Conservation (phyloP, 2,329 filamentous ascomycete genomes). For the Aspergillus amoenus region DNA sequence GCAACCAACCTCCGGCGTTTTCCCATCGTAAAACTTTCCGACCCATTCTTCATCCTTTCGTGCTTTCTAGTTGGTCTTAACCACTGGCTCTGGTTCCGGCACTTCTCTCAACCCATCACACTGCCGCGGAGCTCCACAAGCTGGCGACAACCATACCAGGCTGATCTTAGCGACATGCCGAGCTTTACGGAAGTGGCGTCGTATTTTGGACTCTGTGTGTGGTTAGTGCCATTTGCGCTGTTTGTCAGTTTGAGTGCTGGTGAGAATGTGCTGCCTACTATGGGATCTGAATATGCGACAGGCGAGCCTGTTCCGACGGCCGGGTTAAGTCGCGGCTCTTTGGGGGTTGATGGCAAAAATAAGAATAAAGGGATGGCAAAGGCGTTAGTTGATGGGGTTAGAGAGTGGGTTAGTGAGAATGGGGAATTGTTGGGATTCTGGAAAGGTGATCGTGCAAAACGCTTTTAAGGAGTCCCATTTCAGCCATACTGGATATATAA, state of each 20-base stretch:
- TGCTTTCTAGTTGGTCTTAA: constrained; percentile 84
- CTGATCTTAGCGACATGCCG: constrained; percentile 57
- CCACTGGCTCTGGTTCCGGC: constrained; percentile 93
- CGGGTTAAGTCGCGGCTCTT: constrained; percentile 26
- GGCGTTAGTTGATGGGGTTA: constrained; percentile 58
- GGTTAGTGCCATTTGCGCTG: constrained; percentile 91
- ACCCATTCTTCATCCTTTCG: constrained; percentile 81
- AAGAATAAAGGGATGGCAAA: constrained; percentile 63
- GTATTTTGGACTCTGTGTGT: constrained; percentile 94
- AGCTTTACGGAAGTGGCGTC: constrained; percentile 92
- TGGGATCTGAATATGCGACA: constrained; percentile 73
- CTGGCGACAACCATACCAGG: constrained; percentile 40
- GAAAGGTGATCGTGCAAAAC: constrained; percentile 57
- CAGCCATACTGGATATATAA: constrained; percentile 1
- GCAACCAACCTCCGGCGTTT: constrained; percentile 78
- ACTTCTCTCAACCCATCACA: constrained; percentile 71
- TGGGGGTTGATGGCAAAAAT: constrained; percentile 38
- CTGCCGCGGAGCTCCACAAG: constrained; percentile 31
- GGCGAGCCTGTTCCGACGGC: constrained; percentile 41
- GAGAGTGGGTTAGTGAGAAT: constrained; percentile 62
- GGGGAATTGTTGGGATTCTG: constrained; percentile 63
- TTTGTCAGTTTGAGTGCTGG: constrained; percentile 93
- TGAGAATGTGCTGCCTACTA: constrained; percentile 91
- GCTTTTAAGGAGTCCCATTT: constrained; percentile 31
- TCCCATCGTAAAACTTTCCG: constrained; percentile 77